Conservation (phyloP, 2,329 filamentous ascomycete genomes). For the Colletotrichum sp. region DNA sequence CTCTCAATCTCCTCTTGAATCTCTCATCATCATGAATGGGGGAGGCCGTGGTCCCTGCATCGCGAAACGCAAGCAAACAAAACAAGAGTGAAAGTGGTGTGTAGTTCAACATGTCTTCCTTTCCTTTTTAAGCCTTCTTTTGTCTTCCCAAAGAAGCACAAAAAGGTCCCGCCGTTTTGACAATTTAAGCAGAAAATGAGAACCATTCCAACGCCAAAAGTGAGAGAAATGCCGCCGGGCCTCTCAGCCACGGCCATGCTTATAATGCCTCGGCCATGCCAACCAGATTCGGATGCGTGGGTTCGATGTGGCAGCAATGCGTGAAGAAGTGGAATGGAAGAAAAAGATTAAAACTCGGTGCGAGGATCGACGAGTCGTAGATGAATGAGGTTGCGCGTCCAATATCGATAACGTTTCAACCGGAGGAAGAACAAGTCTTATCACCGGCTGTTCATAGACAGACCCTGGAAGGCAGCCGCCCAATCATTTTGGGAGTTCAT, state of each 20-base stretch:
- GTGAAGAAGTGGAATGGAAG: neutral
- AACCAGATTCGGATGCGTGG: constrained; percentile 1
- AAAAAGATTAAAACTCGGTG: neutral
- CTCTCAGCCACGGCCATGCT: constrained; percentile 8
- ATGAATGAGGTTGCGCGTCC: neutral
- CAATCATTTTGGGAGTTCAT: constrained; percentile 57
- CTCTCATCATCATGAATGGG: constrained; percentile 20
- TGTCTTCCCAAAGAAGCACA: constrained; percentile 20
- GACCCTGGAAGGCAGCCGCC: constrained; percentile 69
- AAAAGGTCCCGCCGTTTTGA: constrained; percentile 17
- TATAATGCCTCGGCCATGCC: constrained; percentile 2
- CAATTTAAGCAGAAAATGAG: constrained; percentile 9
- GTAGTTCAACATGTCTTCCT: constrained; percentile 12
- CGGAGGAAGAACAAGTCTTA: neutral
- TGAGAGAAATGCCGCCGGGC: neutral
- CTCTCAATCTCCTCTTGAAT: constrained; percentile 21
- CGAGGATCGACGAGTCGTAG: neutral
- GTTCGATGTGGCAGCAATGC: neutral
- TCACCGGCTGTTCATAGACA: constrained; percentile 72
- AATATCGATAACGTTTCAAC: neutral
- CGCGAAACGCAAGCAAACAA: constrained; percentile 26
- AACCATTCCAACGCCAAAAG: constrained; percentile 9
- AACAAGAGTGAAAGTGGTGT: constrained; percentile 11
- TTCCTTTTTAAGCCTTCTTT: constrained; percentile 10
- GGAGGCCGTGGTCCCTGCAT: constrained; percentile 24